Base-by-base conservation (phyloP, 495 filamentous ascomycete species). In the Aspergillus campestris region DNA sequence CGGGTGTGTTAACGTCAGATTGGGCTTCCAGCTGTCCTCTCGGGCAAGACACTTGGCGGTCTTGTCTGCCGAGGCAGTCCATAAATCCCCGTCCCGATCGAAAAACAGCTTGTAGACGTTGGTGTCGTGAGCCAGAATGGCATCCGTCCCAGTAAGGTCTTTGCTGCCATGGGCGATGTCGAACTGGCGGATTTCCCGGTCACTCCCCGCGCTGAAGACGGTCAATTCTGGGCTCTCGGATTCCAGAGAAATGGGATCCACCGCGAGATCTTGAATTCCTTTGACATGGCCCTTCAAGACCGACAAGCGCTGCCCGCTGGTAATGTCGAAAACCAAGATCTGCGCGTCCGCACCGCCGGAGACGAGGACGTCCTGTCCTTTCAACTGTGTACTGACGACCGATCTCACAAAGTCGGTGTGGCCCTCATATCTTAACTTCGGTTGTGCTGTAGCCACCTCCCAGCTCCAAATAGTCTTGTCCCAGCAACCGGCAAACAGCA, bases 371-470 rank as follows among this genome's bases (percentile, higher is more conserved):
- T 87, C 76, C 38, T 79, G 73, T 6, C 75, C 80, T 9, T 65
- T 58, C 10, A 84, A 39, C 44, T 62, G 70, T 3, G 72, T 61
- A 50, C 69, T 77, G 38, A 58, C 48, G 0, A 96, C 67, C 5
- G 83, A 72, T 61, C 91, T 94, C 43, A 98, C 86, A 56, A 98
- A 98, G 58, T 98, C 92, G 0, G 78, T 71, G 58, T 98, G 92
- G 8, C 88, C 92, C 34, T 71, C 73, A 59, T 85, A 92, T 42
- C 71, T 79, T 36, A 64, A 69, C 8, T 65, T 67, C 0, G 65
- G 71, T 9, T 70, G 55, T 18, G 70, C 67, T 3, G 79, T 80
- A 13, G 66, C 53, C 31, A 81, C 68, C 51, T 84, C 73, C 86
- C 86, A 95, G 30, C 86, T 84, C 80, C 82, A 95, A 34, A 97